Evolutionary conservation across 495 filamentous ascomycete species (phyloP), one percentile per base, ranked within the genome.

Genomic region (Cudoniella acicularis): DNA sequence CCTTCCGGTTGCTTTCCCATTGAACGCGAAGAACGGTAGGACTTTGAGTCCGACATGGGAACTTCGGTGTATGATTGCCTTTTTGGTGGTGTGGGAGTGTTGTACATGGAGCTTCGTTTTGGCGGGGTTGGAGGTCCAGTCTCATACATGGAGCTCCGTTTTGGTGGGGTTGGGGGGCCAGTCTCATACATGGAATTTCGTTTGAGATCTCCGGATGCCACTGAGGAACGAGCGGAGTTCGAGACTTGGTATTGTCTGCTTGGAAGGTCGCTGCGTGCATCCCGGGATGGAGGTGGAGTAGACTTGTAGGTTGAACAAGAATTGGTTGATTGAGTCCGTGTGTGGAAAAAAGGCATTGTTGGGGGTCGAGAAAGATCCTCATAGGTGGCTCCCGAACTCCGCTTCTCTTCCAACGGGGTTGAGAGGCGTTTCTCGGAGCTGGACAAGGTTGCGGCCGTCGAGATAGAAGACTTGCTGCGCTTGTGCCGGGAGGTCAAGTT

Each of bases 401-500:
- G 73, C 43, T 76, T 74, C 60, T 68, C 65, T 56, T 73, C 80
- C 17, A 75, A 65, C 16, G 77, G 82, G 46, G 79, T 76, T 49
- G 66, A 74, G 42, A 73, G 57, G 52, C 68, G 86, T 62, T 69
- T 86, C 70, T 69, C 77, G 73, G 52, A 73, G 64, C 67, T 82
- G 72, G 66, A 75, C 0, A 20, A 20, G 24, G 61, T 67, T 60
- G 70, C 78, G 69, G 73, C 84, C 75, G 59, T 81, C 67, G 69
- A 77, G 3, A 88, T 72, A 4, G 87, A 86, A 0, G 87, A 88
- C 68, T 89, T 89, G 73, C 87, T 91, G 59, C 86, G 80, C 74
- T 89, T 92, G 50, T 67, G 64, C 16, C 91, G 85, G 10, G 89
- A 85, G 3, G 92, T 96, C 40, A 96, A 72, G 63, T 94, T 87